These are phyloP conservation scores for Fusarium foetens DNA, from an alignment of 2,329 filamentous ascomycete genomes.

Conservation along the genomic window DNA sequence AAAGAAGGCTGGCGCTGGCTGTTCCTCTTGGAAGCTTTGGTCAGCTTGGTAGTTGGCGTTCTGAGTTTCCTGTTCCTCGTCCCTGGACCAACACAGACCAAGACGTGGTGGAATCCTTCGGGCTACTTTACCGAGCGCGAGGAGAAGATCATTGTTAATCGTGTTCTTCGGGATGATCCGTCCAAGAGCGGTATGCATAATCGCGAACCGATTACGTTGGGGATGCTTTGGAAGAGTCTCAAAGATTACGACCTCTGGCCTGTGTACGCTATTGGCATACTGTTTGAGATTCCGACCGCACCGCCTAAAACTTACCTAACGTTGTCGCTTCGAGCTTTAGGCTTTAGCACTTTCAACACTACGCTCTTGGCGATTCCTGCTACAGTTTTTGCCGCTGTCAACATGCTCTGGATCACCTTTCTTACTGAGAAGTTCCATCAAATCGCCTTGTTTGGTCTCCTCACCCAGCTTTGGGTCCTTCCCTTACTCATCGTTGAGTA, in stretches of 20 bases:
- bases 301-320: background rate
- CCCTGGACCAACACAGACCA: background rate
- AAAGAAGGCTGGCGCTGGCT: conserved; percentile 68
- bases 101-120: background rate
- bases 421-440: background rate
- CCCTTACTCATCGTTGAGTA: background rate
- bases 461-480: background rate
- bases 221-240: background rate
- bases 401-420: background rate
- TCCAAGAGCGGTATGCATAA: background rate
- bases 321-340: background rate
- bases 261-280: background rate
- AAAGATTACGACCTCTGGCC: background rate
- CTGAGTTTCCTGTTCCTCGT: background rate
- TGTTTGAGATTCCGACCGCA: background rate
- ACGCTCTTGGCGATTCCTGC: background rate
- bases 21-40: conserved; percentile 53
- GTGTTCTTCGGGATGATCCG: background rate
- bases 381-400: background rate
- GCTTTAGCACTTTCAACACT: background rate
- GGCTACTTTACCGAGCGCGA: background rate
- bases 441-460: background rate
- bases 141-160: background rate
- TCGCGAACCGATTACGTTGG: background rate
- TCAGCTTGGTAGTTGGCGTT: background rate